Conservation (phyloP, 768 basidiomycete genomes). For the Cystofilobasidium capitatum region DNA sequence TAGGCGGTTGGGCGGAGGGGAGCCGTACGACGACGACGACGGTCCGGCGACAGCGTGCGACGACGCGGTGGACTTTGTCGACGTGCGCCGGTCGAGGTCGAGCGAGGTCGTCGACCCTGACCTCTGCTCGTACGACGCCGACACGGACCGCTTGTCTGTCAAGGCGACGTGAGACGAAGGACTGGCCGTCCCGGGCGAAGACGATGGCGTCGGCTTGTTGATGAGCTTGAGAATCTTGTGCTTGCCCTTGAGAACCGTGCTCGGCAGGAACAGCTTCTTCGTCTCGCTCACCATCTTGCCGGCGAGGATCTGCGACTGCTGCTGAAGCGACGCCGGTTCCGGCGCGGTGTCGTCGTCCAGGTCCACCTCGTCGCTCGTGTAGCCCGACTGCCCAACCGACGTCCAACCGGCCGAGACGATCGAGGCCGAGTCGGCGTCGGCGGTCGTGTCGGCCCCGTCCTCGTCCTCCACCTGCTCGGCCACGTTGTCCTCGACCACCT, state of each 20-base stretch:
- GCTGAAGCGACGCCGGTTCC: neutral
- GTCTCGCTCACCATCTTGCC: constrained; percentile 17
- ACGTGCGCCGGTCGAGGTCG: neutral
- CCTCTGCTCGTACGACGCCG: neutral
- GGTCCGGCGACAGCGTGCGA: neutral
- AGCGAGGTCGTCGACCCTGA: constrained; percentile 14
- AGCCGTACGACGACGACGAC: neutral
- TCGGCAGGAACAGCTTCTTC: constrained; percentile 25
- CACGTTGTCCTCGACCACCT: constrained; percentile 4
- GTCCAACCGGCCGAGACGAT: constrained; percentile 24
- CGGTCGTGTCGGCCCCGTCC: neutral
- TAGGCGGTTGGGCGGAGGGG: neutral
- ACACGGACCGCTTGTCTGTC: neutral
- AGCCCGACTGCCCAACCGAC: constrained; percentile 5
- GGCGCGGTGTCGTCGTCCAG: neutral
- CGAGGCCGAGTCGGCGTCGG: constrained; percentile 10
- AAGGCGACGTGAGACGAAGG: neutral
- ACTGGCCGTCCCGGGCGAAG: constrained; percentile 2
- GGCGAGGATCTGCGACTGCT: constrained; percentile 13
- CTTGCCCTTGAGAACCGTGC: constrained; percentile 25
- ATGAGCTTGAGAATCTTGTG: constrained; percentile 20
- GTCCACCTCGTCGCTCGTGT: constrained; percentile 17
- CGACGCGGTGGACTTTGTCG: neutral
- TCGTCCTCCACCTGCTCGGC: constrained; percentile 19
- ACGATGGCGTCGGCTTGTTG: constrained; percentile 21